Evolutionary conservation across 345 rosid genomes (phyloP).

Genomic region (Citrus sp.): DNA sequence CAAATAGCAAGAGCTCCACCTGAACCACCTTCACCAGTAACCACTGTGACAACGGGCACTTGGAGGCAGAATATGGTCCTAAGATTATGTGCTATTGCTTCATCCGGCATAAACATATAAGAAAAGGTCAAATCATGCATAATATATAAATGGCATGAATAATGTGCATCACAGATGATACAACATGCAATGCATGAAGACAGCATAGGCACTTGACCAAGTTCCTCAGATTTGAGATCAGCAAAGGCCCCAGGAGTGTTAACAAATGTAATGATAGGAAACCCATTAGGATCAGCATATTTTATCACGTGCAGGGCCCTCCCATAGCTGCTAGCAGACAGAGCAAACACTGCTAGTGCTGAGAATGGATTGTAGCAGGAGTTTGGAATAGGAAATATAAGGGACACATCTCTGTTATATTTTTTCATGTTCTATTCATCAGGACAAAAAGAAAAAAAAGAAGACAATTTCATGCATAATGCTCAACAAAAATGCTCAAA

Average conservation of each 20-base stretch:
- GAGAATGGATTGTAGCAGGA: background rate
- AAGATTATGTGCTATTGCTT: slow-evolving; percentile 14
- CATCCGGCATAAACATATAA: slow-evolving; percentile 1
- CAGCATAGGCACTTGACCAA: slow-evolving; percentile 30
- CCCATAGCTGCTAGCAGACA: slow-evolving; percentile 22
- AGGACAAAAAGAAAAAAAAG: too few species aligned
- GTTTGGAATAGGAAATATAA: background rate
- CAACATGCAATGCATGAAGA: background rate
- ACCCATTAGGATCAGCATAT: slow-evolving; percentile 37
- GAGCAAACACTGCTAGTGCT: background rate
- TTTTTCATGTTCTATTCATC: background rate
- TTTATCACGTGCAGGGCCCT: slow-evolving; percentile 32
- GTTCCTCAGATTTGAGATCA: slow-evolving; percentile 41
- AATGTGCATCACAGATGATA: background rate
- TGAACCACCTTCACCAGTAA: slow-evolving; percentile 14
- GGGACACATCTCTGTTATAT: background rate
- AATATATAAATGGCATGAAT: background rate
- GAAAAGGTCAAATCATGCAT: background rate
- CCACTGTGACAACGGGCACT: slow-evolving; percentile 13
- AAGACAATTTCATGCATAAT: background rate
- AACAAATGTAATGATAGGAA: slow-evolving; percentile 33
- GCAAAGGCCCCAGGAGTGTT: slow-evolving; percentile 45
- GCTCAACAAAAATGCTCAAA: background rate
- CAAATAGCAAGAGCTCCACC: slow-evolving; percentile 23
- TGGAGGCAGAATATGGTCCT: slow-evolving; percentile 14